These are phyloP conservation scores for Fusarium sp. DNA, from an alignment of 2,329 filamentous ascomycete species.

Conservation along the genomic window DNA sequence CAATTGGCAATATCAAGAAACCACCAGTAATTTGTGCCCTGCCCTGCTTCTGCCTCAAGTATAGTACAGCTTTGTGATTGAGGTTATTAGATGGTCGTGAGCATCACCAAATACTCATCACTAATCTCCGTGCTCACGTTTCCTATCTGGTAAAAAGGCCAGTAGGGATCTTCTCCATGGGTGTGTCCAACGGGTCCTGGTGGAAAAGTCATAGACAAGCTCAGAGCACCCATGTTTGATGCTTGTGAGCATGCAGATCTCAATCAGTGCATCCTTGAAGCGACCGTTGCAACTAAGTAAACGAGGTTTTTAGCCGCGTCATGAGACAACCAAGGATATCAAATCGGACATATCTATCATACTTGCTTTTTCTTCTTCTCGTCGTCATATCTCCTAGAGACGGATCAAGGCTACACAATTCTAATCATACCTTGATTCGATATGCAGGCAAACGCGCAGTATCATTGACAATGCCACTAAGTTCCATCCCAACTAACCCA, in stretches of 20 bases:
- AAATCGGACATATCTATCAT: slow-evolving; percentile 11
- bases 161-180: slow-evolving; percentile 20
- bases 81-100: neutral
- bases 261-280: slow-evolving; percentile 33
- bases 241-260: slow-evolving; percentile 33
- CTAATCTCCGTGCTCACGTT: slow-evolving; percentile 31
- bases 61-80: slow-evolving; percentile 3
- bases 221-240: slow-evolving; percentile 2
- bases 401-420: no score
- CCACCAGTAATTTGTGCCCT: slow-evolving; percentile 3
- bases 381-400: no score
- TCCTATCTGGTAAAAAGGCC: slow-evolving; percentile 11
- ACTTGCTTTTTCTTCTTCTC: neutral
- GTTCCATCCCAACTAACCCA: slow-evolving; percentile 36
- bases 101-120: slow-evolving; percentile 16
- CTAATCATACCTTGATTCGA: no score
- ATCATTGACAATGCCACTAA: slow-evolving; percentile 31
- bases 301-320: slow-evolving; percentile 11
- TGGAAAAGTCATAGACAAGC: slow-evolving; percentile 5
- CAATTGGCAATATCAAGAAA: neutral
- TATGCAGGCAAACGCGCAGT: slow-evolving; percentile 10
- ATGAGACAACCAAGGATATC: slow-evolving; percentile 13
- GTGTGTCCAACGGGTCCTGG: slow-evolving; percentile 10
- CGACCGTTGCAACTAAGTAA: slow-evolving; percentile 16
- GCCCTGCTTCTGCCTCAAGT: slow-evolving; percentile 15